A percentile compares a stretch with the other conserved stretches of the same genome.
phyloP scores from a whole-genome alignment of 192 early-diverging fungal genomes.

The Spinellus fusiger region DNA sequence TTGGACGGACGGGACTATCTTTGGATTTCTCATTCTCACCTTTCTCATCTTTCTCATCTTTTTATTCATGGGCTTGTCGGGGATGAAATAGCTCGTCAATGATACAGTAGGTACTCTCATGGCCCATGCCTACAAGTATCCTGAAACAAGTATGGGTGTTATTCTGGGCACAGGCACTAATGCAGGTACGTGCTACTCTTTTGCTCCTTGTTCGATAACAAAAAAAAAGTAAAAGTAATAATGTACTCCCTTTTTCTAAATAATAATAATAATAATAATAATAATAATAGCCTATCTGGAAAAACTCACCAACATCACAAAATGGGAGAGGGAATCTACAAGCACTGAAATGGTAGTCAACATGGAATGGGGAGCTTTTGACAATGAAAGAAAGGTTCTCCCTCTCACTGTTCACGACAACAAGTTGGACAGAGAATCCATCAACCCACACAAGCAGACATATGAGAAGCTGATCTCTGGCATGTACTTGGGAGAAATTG shows the following conservation, averaged over 20 bases:
- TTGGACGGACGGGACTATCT: not conserved
- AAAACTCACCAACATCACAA: conserved; percentile 35
- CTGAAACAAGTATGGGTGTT: conserved; percentile 76
- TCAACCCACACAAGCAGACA: conserved; percentile 76
- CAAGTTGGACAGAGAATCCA: conserved; percentile 74
- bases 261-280: not conserved
- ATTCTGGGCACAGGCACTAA: conserved; percentile 97
- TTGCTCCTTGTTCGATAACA: too few relatives aligned
- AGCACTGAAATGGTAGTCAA: conserved; percentile 80
- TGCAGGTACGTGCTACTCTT: conserved; percentile 17
- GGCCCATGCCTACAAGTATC: conserved; percentile 75
- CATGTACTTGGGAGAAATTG: conserved; percentile 90
- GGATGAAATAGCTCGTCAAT: conserved; percentile 81
- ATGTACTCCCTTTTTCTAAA: too few relatives aligned
- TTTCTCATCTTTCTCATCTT: not conserved
- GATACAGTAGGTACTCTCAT: conserved; percentile 94
- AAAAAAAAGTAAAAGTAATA: not conserved
- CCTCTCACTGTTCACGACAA: conserved; percentile 82
- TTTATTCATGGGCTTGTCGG: too few relatives aligned
- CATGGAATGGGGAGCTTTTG: conserved; percentile 94
- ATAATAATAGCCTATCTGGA: conserved; percentile 52
- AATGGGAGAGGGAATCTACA: conserved; percentile 27
- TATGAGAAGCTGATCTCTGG: conserved; percentile 96
- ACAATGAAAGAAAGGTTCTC: conserved; percentile 69
- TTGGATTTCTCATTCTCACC: not conserved